Evolutionary conservation across 352 stramenopile genomes (phyloP), one percentile per base, ranked within the genome.

Genomic region (Lagenidium giganteum): DNA sequence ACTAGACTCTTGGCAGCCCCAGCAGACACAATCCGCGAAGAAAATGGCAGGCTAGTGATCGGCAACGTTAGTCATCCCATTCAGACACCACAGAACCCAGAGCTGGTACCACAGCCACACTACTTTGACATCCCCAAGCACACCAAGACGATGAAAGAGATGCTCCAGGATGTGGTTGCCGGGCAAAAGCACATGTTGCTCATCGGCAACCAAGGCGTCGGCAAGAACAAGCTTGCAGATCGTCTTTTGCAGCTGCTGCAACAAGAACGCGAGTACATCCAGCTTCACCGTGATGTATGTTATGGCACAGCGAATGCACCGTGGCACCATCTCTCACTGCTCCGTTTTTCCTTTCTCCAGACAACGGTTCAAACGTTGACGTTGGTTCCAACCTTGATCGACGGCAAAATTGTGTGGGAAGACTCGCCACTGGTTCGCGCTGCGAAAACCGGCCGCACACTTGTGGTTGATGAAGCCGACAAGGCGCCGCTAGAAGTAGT

Each of bases 391-490:
- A 86, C 86, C 8, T 57, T 98, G 16, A 75, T 82, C 34, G 69
- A 92, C 46, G 95, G 95, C 25, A 72, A 64, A 18, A 91, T 98
- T 41, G 61, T 94, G 13, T 98, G 83, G 67, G 73, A 96, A 51
- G 93, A 98, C 62, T 97, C 91, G 4, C 88, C 94, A 5, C 70
- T 98, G n/a, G 86, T 98, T n/a, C 71, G 87, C 35, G 95, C 95
- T 30, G 90, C 85, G 9, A 94, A 86, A 51, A 64, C 90, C 12
- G 95, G 95, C 4, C 70, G 93, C n/a, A 88, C 87, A 5, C 63
- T 98, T 14, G 78, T 98, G 0, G 68, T 98, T 0, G 95, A 98
- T 51, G 95, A 98, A 65, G 93, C 93, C 22, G 95, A 98, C 64
- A 98, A 98, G 64, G 95, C 95, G 12, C 93, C 93, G 12, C 68